Conservation (phyloP, 805 yeast genomes). For the Ogataea saltuana region DNA sequence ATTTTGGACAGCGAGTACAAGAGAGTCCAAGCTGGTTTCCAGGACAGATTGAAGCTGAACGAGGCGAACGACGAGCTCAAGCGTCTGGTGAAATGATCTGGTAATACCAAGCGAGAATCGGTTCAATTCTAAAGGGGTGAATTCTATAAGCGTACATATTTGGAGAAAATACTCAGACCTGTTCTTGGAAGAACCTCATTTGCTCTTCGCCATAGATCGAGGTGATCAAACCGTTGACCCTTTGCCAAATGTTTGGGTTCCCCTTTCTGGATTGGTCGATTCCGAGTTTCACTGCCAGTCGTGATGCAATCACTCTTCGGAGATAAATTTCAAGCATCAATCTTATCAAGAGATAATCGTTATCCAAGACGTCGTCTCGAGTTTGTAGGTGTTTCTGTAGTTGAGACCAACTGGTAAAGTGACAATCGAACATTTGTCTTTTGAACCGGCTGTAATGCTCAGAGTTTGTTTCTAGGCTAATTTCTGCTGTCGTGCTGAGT, state of each 20-base stretch:
- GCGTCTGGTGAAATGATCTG: too few relatives aligned
- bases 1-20: conserved; percentile 25
- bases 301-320: conserved; percentile 34
- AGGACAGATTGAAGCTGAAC: conserved; percentile 30
- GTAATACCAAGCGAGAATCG: too few relatives aligned
- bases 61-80: conserved; percentile 25
- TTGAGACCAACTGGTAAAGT: conserved; percentile 20
- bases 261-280: conserved; percentile 26
- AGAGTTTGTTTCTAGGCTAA: conserved; percentile 31
- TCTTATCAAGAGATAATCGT: conserved; percentile 28
- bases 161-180: conserved; percentile 8
- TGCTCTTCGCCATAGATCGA: conserved; percentile 47
- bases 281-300: conserved; percentile 30
- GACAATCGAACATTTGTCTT: conserved; percentile 17
- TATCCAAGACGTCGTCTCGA: conserved; percentile 23
- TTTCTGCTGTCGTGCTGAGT: conserved; percentile 27
- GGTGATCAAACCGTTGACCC: conserved; percentile 54
- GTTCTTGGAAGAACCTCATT: conserved; percentile 25
- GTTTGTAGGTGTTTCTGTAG: conserved; percentile 16
- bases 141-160: too few relatives aligned
- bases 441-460: conserved; percentile 27
- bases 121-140: too few relatives aligned
- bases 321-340: conserved; percentile 35
- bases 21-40: conserved; percentile 22
- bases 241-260: conserved; percentile 33